Evolutionary conservation across 2,329 filamentous ascomycete species (phyloP).

Genomic region (Coniochaeta hoffmannii): DNA sequence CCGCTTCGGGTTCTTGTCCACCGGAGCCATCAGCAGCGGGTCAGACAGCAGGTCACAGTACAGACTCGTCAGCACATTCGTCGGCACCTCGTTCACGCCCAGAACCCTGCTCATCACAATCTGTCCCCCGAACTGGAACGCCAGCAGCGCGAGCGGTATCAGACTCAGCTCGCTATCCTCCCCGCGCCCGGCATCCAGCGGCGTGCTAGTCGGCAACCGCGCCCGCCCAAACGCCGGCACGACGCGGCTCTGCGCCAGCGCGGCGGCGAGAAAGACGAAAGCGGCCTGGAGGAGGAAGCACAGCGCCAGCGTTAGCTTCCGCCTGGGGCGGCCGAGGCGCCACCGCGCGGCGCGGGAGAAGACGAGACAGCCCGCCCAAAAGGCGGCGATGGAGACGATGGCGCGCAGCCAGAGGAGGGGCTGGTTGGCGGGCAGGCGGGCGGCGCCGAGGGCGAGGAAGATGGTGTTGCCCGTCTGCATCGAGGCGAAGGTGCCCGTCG

Average conservation of each 20-base stretch:
- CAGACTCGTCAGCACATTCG: constrained; percentile 46
- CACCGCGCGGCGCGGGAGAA: constrained; percentile 33
- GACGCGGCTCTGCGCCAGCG: constrained; percentile 37
- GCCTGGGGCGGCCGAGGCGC: constrained; percentile 11
- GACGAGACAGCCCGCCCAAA: constrained; percentile 44
- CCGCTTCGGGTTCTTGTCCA: constrained; percentile 38
- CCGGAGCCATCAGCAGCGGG: constrained; percentile 34
- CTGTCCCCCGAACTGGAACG: constrained; percentile 48
- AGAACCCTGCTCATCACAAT: constrained; percentile 44
- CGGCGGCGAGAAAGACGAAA: constrained; percentile 44
- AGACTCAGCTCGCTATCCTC: constrained; percentile 29
- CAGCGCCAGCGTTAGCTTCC: constrained; percentile 26
- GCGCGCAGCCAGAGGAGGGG: constrained; percentile 31
- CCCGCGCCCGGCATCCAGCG: constrained; percentile 24
- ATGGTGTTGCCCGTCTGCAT: constrained; percentile 53
- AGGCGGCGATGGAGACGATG: constrained; percentile 40
- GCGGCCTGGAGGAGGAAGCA: constrained; percentile 46
- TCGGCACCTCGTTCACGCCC: constrained; percentile 47
- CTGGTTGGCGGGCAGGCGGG: constrained; percentile 39
- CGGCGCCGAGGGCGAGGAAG: constrained; percentile 52
- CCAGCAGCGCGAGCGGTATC: constrained; percentile 35
- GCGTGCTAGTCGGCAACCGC: constrained; percentile 26
- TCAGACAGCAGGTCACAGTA: constrained; percentile 48
- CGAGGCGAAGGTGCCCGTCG: constrained; percentile 28
- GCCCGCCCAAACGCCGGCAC: constrained; percentile 32